phyloP scores from a whole-genome alignment of 2,329 filamentous ascomycete species.

The Aspergillus viridinutans region DNA sequence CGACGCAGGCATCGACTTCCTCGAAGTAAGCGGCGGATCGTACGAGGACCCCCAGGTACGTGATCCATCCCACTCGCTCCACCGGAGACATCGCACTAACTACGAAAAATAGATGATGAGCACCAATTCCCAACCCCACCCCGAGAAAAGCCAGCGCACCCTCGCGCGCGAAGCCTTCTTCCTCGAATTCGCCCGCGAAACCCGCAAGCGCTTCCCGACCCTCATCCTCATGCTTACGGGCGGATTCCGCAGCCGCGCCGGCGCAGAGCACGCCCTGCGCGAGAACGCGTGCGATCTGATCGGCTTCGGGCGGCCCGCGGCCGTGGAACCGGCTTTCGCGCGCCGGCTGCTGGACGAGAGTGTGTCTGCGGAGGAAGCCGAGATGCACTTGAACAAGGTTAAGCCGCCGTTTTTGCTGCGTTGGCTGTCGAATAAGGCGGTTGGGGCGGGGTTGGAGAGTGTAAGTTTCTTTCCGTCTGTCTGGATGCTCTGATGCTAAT shows the following conservation, averaged over 20 bases:
- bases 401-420: constrained; percentile 19
- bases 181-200: constrained; percentile 58
- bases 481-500: background rate
- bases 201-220: constrained; percentile 44
- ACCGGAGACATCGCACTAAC: too few species aligned
- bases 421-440: constrained; percentile 20
- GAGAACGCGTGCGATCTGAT: constrained; percentile 48
- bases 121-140: constrained; percentile 11
- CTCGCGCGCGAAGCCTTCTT: constrained; percentile 63
- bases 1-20: constrained; percentile 54
- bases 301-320: constrained; percentile 46
- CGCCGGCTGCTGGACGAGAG: constrained; percentile 27
- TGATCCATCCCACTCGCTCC: too few species aligned
- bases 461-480: constrained; percentile 18
- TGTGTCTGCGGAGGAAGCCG: constrained; percentile 21
- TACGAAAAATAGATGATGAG: constrained; percentile 30
- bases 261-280: constrained; percentile 48
- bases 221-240: constrained; percentile 57
- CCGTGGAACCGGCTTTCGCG: constrained; percentile 43
- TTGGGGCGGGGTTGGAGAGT: constrained; percentile 29
- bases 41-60: constrained; percentile 51
- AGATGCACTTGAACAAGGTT: constrained; percentile 21
- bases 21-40: constrained; percentile 63
- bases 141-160: constrained; percentile 40
- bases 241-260: constrained; percentile 54